Evolutionary conservation across 257 asterid species (phyloP).

Genomic region (Echium plantagineum): DNA sequence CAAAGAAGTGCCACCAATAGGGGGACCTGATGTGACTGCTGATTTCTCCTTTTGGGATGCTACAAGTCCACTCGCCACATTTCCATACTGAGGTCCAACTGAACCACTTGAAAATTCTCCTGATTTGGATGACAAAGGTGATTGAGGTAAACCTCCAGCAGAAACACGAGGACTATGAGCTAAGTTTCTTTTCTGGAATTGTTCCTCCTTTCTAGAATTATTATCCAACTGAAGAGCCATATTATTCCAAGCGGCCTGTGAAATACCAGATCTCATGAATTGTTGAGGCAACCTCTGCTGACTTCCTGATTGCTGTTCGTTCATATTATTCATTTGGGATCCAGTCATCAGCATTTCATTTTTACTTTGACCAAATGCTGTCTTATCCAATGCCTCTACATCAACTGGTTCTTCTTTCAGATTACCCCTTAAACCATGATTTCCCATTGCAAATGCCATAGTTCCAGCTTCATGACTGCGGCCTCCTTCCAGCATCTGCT

Average conservation of each 20-base stretch:
- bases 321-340: conserved; percentile 45
- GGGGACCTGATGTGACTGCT: conserved; percentile 51
- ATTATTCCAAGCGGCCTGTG: conserved; percentile 72
- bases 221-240: conserved; percentile 56
- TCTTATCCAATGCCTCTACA: conserved; percentile 56
- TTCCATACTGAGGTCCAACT: conserved; percentile 74
- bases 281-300: conserved; percentile 72
- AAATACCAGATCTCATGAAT: conserved; percentile 48
- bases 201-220: conserved; percentile 61
- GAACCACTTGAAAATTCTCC: conserved; percentile 96
- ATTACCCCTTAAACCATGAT: conserved; percentile 69
- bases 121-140: conserved; percentile 93
- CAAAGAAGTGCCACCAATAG: conserved; percentile 49
- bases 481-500: conserved; percentile 62
- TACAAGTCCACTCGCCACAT: conserved; percentile 54
- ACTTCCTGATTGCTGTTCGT: conserved; percentile 48
- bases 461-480: conserved; percentile 57
- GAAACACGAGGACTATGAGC: conserved; percentile 90
- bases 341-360: conserved; percentile 40
- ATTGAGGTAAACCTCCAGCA: conserved; percentile 86
- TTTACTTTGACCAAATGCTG: conserved; percentile 34
- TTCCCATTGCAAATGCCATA: conserved; percentile 47
- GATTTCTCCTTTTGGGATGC: conserved; percentile 74
- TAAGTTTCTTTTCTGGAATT: conserved; percentile 63
- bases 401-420: conserved; percentile 90